Conservation (phyloP, 768 basidiomycete species). For the Amanita muscaria region DNA sequence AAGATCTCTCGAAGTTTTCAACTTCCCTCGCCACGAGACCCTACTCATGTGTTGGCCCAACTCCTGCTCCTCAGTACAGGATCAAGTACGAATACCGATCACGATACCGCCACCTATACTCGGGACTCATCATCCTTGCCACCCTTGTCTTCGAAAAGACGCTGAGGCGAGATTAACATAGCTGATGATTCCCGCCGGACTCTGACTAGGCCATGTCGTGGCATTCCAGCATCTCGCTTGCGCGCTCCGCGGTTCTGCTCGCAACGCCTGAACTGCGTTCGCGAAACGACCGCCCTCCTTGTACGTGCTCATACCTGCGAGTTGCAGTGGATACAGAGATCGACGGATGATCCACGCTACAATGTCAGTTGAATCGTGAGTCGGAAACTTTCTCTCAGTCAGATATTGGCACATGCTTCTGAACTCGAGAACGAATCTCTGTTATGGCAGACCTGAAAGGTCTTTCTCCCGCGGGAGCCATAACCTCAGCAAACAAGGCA, state of each 20-base stretch:
- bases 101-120: background rate
- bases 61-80: conserved; percentile 3
- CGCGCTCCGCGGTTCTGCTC: conserved; percentile 6
- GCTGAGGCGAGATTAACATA: conserved; percentile 1
- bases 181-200: background rate
- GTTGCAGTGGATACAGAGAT: background rate
- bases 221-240: conserved; percentile 5
- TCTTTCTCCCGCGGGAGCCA: conserved; percentile 29
- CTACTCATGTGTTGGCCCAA: conserved; percentile 6
- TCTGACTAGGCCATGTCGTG: background rate
- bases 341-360: conserved; percentile 1
- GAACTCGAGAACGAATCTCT: conserved; percentile 54
- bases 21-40: conserved; percentile 4
- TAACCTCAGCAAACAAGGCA: conserved; percentile 26
- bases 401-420: conserved; percentile 13
- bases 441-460: conserved; percentile 23
- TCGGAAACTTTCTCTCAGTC: conserved; percentile 8
- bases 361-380: conserved; percentile 11
- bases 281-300: conserved; percentile 1
- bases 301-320: conserved; percentile 2
- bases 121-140: background rate
- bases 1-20: conserved; percentile 6
- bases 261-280: conserved; percentile 1
- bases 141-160: background rate
- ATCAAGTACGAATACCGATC: background rate